Base-by-base conservation (phyloP, 208 protist genomes). In the Strigomonas culicis region DNA sequence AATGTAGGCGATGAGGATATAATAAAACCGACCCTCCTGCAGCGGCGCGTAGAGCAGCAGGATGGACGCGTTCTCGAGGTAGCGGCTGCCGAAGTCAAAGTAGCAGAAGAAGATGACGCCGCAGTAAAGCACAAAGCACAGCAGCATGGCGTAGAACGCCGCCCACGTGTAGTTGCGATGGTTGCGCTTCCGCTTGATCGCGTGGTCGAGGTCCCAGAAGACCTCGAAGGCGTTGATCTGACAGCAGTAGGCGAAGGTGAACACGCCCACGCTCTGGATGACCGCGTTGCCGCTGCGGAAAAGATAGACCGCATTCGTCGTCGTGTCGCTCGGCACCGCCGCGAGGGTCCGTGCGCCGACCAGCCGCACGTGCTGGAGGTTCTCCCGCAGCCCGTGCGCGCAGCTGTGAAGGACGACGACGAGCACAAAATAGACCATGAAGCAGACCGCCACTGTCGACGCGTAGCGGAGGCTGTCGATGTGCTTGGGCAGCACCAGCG, bases 381-480 rank as follows among this genome's bases (percentile, higher is more conserved):
- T 50, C 1, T 67, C 49, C n/a, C 24, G 22, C 4, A 79, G 47
- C 2, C 82, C 82, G 34, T 83, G 68, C 55, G 66, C 66, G 24
- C 60, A 70, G n/a, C 59, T 70, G 74, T 88, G 85, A 8, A 75
- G 61, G 7, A 88, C 53, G 24, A 82, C 49, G 21, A 79, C 57
- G 19, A 88, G 7, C 13, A 60, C 63, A 34, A 92, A 77, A 52
- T 78, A 86, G 34, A 86, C 31, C 36, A 89, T 85, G 28, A 82
- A 81, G 19, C 64, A 10, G 24, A 89, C 64, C 44, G 67, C 81
- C 17, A 86, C 39, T 0, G 63, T 65, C 0, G 82, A 89, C 11
- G 81, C 68, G 63, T 85, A 89, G 19, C 85, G 81, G n/a, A 92
- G 74, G 0, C 69, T 75, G 69, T 88, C 80, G 36, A 92, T 77